phyloP scores from a whole-genome alignment of 225 moss, liverwort and hornwort genomes.

The Polytrichum formosum region DNA sequence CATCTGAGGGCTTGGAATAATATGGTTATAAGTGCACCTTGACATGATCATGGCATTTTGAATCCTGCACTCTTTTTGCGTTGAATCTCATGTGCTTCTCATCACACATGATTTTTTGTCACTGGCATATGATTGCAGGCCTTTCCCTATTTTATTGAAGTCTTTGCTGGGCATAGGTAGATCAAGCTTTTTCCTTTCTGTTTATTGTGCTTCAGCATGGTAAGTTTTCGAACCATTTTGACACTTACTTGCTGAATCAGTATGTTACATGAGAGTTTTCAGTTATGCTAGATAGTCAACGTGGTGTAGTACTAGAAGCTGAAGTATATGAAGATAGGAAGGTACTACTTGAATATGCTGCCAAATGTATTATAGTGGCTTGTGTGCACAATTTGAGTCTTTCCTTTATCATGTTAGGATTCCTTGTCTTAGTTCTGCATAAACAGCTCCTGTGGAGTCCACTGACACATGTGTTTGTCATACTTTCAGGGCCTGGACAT shows the following conservation, averaged over 20 bases:
- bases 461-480: neutral
- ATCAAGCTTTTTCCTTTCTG: slow-evolving; percentile 92
- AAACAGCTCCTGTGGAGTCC: neutral
- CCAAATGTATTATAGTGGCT: slow-evolving; percentile 2
- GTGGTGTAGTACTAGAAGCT: too few relatives aligned
- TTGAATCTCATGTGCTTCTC: too few relatives aligned
- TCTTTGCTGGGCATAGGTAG: slow-evolving; percentile 64
- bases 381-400: neutral
- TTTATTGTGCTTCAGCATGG: slow-evolving; percentile 89
- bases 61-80: too few relatives aligned
- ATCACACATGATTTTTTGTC: neutral
- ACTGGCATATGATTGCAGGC: slow-evolving; percentile 42
- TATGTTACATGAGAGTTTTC: too few relatives aligned
- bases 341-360: too few relatives aligned
- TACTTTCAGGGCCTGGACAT: slow-evolving; percentile 79
- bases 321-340: neutral
- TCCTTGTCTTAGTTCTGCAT: too few relatives aligned
- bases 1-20: too few relatives aligned
- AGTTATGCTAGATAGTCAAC: too few relatives aligned
- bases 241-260: too few relatives aligned
- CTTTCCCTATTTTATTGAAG: slow-evolving; percentile 76
- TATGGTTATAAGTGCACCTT: too few relatives aligned
- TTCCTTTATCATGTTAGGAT: too few relatives aligned
- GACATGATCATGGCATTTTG: too few relatives aligned
- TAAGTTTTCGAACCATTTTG: slow-evolving; percentile 25